phyloP scores from a whole-genome alignment of 345 rosid genomes.

The Brassica rapa region DNA sequence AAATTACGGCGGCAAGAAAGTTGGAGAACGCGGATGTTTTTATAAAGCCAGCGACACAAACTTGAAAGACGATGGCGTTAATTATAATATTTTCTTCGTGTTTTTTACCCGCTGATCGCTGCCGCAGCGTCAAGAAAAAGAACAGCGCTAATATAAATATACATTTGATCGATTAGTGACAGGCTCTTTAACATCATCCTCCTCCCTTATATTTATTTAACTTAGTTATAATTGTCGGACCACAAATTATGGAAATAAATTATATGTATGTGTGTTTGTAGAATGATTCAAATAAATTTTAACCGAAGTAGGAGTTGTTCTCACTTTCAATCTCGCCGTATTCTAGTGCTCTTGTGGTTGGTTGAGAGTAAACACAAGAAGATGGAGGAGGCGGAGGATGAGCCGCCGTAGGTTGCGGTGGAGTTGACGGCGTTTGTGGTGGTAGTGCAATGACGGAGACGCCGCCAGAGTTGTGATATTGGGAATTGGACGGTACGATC shows the following conservation, averaged over 20 bases:
- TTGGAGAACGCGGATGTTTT: no score
- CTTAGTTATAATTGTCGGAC: conserved; percentile 21
- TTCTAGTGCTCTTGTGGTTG: not conserved
- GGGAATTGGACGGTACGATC: not conserved
- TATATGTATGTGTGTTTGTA: conserved; percentile 31
- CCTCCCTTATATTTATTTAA: conserved; percentile 30
- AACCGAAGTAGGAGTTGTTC: not conserved
- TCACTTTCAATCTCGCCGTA: not conserved
- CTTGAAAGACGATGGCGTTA: no score
- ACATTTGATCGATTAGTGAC: conserved; percentile 5
- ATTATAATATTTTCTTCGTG: no score
- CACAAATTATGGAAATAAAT: conserved; percentile 42
- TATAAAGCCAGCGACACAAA: no score
- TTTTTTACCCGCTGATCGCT: no score
- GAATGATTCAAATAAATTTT: conserved; percentile 5
- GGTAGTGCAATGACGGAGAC: not conserved
- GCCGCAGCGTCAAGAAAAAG: no score
- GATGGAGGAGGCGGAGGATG: not conserved
- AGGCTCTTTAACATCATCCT: conserved; percentile 31
- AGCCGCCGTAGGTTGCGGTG: not conserved
- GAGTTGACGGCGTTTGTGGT: not conserved
- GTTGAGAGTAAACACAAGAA: not conserved
- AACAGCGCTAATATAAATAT: not conserved
- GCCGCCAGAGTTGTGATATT: not conserved
- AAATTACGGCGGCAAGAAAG: no score